phyloP scores from a whole-genome alignment of 441 rosid genomes.

The Mallotus repandus region DNA sequence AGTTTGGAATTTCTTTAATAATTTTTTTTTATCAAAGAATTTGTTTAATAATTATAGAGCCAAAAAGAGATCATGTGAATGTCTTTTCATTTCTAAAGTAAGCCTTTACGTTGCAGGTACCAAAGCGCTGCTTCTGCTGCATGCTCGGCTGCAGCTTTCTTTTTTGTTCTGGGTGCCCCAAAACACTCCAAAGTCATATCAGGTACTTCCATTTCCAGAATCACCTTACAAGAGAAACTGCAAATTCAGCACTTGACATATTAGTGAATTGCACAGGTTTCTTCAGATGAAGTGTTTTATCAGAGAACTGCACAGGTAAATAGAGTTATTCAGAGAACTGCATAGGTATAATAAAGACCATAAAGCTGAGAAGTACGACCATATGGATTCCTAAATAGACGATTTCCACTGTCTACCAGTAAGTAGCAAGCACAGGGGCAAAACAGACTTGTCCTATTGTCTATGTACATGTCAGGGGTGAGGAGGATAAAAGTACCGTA shows the following conservation, averaged over 20 bases:
- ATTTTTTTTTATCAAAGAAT: neutral
- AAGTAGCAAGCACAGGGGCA: neutral
- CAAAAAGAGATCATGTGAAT: neutral
- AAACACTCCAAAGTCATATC: constrained; percentile 56
- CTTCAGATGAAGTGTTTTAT: too few species aligned
- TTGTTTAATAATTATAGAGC: neutral
- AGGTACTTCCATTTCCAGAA: constrained; percentile 50
- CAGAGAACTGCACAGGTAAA: neutral
- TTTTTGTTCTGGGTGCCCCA: constrained; percentile 49
- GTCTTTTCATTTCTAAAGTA: constrained; percentile 9
- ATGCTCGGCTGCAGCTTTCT: constrained; percentile 84
- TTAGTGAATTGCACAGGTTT: neutral
- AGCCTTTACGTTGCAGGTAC: constrained; percentile 57
- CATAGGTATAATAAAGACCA: neutral
- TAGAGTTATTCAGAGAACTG: neutral
- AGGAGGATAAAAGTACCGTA: too few species aligned
- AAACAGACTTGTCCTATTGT: neutral
- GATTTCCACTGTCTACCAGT: neutral
- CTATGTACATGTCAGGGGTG: too few species aligned
- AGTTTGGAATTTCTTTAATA: neutral
- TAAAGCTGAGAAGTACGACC: neutral
- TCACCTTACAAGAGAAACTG: constrained; percentile 76
- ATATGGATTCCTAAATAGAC: neutral
- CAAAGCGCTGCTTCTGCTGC: constrained; percentile 89
- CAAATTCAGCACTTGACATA: constrained; percentile 4